Evolutionary conservation across 306 rosid genomes (phyloP), one percentile per base, ranked within the genome.

Genomic region (Pyrus pyrifolia): DNA sequence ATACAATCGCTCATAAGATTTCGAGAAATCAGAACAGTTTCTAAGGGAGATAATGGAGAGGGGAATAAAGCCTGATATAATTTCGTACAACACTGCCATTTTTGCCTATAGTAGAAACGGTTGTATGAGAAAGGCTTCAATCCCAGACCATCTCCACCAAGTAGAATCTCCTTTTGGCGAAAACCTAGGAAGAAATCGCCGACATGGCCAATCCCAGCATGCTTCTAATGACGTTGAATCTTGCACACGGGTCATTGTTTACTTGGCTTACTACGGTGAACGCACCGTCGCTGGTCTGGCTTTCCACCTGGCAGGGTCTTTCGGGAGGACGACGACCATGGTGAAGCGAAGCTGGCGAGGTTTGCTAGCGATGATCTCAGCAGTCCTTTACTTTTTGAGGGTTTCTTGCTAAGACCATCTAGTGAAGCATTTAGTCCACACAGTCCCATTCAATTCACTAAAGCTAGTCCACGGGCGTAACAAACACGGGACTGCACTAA

Each of bases 251-350:
- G 13, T 91, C 97, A 88, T 95, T 19, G 35, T 92, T 0, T 95
- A 86, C 62, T 72, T 95, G 33, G 30, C 89, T 52, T 92, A 95
- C 87, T 89, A 87, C 10, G 97, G 93, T 9, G 96, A 95, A 63
- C 96, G 97, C n/a, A 84, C 81, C 33, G 90, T 95, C 44, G 65
- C 86, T 3, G 93, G 98, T 0, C 97, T 93, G 10, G 62, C 84
- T 7, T 71, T 92, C 83, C 75, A 67, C 69, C 93, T 92, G 1
- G 92, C 99, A 11, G 97, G 99, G 4, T 92, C 97, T 6, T 95
- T 95, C 70, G 99, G 97, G 58, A 91, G 96, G 3, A 95, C 90
- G 87, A 92, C 92, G 97, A 95, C 98, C 13, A 92, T 95, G 98
- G 98, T 30, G 33, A 30, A 30, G 33, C 5, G 33, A 30, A 30